These are phyloP conservation scores for Aspergillus phoenicis DNA, from an alignment of 2,329 filamentous ascomycete genomes.

Conservation along the genomic window DNA sequence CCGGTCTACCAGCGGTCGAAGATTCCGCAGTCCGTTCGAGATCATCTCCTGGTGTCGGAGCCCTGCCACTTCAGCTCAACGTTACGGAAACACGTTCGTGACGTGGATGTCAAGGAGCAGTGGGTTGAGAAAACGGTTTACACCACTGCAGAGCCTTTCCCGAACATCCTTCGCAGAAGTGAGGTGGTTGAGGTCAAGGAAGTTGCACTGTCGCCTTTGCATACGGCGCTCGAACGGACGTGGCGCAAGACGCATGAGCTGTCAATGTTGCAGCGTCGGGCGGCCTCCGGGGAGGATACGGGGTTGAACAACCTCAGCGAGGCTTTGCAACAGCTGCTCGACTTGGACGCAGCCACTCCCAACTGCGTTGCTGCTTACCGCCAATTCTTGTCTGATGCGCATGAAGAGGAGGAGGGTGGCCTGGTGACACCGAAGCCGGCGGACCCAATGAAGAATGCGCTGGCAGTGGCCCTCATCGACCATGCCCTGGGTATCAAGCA, in stretches of 20 bases:
- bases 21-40: conserved; percentile 78
- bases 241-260: conserved; percentile 89
- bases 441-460: conserved; percentile 70
- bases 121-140: conserved; percentile 83
- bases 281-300: conserved; percentile 72
- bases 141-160: conserved; percentile 81
- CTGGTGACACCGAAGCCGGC: conserved; percentile 48
- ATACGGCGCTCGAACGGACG: conserved; percentile 89
- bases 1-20: conserved; percentile 86
- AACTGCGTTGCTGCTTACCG: conserved; percentile 79
- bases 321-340: conserved; percentile 75
- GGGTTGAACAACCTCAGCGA: conserved; percentile 71
- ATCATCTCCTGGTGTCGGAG: conserved; percentile 78
- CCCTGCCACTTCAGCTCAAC: conserved; percentile 80
- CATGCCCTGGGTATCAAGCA: conserved; percentile 86
- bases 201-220: conserved; percentile 69
- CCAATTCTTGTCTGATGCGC: conserved; percentile 64
- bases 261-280: conserved; percentile 70
- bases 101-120: conserved; percentile 69
- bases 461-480: conserved; percentile 83
- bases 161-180: conserved; percentile 84
- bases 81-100: conserved; percentile 68
- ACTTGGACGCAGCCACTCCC: conserved; percentile 71
- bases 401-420: conserved; percentile 44
- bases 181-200: conserved; percentile 74